Base-by-base conservation (phyloP, 345 rosid species). In the Ceriops decandra region DNA sequence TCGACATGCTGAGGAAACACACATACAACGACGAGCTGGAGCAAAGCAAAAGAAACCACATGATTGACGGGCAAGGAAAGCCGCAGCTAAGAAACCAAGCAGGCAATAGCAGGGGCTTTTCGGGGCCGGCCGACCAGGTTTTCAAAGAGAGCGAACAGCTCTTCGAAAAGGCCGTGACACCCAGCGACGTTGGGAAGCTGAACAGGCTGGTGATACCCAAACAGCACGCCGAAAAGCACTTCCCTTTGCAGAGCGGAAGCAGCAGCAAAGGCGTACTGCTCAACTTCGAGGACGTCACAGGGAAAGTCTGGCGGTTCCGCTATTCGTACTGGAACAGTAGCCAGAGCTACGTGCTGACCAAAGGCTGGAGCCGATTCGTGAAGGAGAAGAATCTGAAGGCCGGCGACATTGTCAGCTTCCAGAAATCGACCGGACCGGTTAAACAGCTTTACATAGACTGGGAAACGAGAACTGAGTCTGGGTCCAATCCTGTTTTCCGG, bases 251-350 rank as follows among this genome's bases (percentile, higher is more conserved):
- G 49, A 21, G 27, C 32, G 69, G 57, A 27, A 62, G 1, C 35
- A 78, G 70, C 33, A 74, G 71, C n/a, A 88, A 86, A 71, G 97
- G 92, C 2, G 42, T 82, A 60, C 71, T 89, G 58, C 74, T 91
- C 28, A 89, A 80, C 74, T 87, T 93, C 27, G 92, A 88, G 69
- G 98, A 93, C 31, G 72, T 68, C 4, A 76, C 81, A 1, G 92
- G 98, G 0, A 91, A 85, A 73, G 88, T 89, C 28, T 93, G 98
- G 97, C 74, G 98, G 73, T 93, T 93, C 60, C 80, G 97, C 70
- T 93, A 93, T 72, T 93, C 98, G 4, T 93, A 93, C 69, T 93
- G 98, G 98, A 93, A 88, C 58, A 93, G 96, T 60, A 91, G 97
- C 80, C 98, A 88, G 49, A 93, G 97, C 70, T 93, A 91, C 51